Base-by-base conservation (phyloP, 2,329 filamentous ascomycete species). In the Trichoderma sp. region DNA sequence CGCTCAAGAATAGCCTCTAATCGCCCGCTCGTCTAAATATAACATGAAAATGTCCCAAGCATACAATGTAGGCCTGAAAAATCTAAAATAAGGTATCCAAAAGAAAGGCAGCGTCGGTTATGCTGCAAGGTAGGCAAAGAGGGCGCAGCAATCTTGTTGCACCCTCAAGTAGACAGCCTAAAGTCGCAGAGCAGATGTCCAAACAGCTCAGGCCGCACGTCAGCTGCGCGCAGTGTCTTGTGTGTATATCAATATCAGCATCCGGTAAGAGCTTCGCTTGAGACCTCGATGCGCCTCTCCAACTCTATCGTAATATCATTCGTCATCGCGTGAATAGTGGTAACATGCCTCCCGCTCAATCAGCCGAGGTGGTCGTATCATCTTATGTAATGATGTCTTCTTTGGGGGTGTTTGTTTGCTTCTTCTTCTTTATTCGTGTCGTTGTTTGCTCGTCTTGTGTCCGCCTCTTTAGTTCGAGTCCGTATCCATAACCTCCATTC, bases 401-500 rank as follows among this genome's bases (percentile, higher is more conserved):
- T 64, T 57, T 62, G 24, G 14, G 26, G 26, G 10, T 5, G 5
- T n/a, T 28, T 7, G 12, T 28, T 43, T 43, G 15, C 51, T 44
- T 41, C 15, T 24, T 59, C 12, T n/a, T 24, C 39, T 48, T 39
- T 19, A 5, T 59, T 12, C 41, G 19, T 61, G 28, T 44, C n/a
- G 3, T 43, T 52, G 21, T 51, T 39, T 52, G 30, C 24, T 44
- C 17, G 10, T 30, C 24, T 15, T 28, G 21, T 30, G 39, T 51
- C 47, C 41, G 24, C 43, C 24, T 47, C 59, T 45, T 55, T 44
- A 75, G 62, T 67, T 70, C 58, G 74, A 75, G 58, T 82, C 80
- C 63, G 83, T 75, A 68, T 84, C 81, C 80, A 84, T 83, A 66
- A 79, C 80, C 71, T 83, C 80, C 66, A 81, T 76, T 2, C 77